Percentiles rank a stretch among this genome's conserved stretches.
Evolutionary conservation across 257 asterid genomes (phyloP).

Genomic region (Asclepias syriaca): DNA sequence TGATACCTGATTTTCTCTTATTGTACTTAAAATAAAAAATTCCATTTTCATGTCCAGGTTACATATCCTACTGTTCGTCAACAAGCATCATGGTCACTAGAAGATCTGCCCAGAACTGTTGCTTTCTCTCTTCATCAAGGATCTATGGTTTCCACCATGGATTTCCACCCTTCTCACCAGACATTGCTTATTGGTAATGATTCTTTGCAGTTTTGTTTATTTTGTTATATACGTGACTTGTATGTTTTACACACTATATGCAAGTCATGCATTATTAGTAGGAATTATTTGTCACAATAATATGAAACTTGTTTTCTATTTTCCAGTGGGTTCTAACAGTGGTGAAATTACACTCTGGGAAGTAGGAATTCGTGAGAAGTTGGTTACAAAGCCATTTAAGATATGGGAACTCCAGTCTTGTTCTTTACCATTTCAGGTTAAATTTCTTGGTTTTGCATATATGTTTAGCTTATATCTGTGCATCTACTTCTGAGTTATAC

Average conservation of each 20-base stretch:
- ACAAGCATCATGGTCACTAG: slow-evolving; percentile 72
- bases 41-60: slow-evolving; percentile 47
- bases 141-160: slow-evolving; percentile 78
- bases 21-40: neutral
- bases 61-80: slow-evolving; percentile 88
- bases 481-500: neutral
- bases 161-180: slow-evolving; percentile 87
- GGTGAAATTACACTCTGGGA: slow-evolving; percentile 95
- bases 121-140: slow-evolving; percentile 92
- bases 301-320: slow-evolving; percentile 12
- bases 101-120: slow-evolving; percentile 89
- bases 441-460: neutral
- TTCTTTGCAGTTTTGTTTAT: slow-evolving; percentile 7
- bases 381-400: slow-evolving; percentile 77
- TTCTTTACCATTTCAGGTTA: slow-evolving; percentile 74
- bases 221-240: neutral
- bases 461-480: neutral
- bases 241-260: neutral
- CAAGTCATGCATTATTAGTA: neutral
- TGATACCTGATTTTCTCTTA: neutral
- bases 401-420: slow-evolving; percentile 79
- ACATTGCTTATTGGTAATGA: slow-evolving; percentile 76
- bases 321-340: slow-evolving; percentile 78
- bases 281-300: neutral
- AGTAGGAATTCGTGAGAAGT: slow-evolving; percentile 75